Conservation (phyloP, 495 filamentous ascomycete genomes). For the Neurospora sublineolata region DNA sequence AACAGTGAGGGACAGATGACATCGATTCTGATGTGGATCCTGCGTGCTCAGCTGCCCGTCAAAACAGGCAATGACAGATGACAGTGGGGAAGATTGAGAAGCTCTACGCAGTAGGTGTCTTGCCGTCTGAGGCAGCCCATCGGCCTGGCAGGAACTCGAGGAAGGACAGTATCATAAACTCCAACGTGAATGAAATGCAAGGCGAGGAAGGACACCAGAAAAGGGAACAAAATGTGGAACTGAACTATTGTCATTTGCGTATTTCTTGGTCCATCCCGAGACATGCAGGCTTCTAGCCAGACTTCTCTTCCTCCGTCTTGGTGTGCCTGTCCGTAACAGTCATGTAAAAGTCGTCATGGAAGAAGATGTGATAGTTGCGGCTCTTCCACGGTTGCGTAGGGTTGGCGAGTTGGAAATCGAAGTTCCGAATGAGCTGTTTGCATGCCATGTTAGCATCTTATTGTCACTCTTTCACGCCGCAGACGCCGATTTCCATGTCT, state of each 20-base stretch:
- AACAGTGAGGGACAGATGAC: neutral
- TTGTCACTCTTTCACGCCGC: neutral
- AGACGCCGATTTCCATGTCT: neutral
- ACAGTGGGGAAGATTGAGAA: neutral
- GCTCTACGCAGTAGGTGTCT: neutral
- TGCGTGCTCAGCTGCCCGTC: neutral
- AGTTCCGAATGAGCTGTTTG: conserved; percentile 39
- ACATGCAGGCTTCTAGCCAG: neutral
- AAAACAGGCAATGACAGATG: neutral
- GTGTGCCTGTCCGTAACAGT: conserved; percentile 8
- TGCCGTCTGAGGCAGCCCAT: neutral
- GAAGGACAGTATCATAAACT: neutral
- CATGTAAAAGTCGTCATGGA: conserved; percentile 23
- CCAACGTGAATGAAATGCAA: neutral
- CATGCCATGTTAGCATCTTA: neutral
- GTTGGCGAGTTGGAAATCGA: conserved; percentile 41
- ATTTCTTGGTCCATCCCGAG: neutral
- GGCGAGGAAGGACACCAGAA: neutral
- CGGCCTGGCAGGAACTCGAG: neutral
- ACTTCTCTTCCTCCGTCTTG: neutral
- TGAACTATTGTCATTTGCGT: neutral
- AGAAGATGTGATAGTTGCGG: conserved; percentile 14
- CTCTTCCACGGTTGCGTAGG: conserved; percentile 31
- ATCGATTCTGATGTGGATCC: neutral
- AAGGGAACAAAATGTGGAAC: neutral